Evolutionary conservation across 2,329 filamentous ascomycete species (phyloP), one percentile per base, ranked within the genome.

Genomic region (Aureobasidium sp.): DNA sequence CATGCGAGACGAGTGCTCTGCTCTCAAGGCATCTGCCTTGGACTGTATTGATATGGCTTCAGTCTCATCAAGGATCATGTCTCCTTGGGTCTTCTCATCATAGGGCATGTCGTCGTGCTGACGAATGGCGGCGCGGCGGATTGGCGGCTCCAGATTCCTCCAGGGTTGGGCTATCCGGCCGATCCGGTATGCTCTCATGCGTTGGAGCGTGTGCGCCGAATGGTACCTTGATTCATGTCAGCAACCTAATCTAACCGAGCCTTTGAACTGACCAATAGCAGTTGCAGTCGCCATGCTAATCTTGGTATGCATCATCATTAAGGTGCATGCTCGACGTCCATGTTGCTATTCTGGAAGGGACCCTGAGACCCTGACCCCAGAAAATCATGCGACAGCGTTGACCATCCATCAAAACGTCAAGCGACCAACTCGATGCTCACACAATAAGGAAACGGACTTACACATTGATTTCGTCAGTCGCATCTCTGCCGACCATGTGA

Each of bases 401-500:
- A 29, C 24, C 35, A 40, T 17, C 29, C 7, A 53, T n/a, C 40
- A 53, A 37, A 53, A 27, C 22, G 33, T 53, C 35, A 40, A 37
- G 12, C 49, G 33, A 52, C 49, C 9, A 35, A 39, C 49, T 24
- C 8, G 2, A 11, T 33, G 31, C 19, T 29, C 9, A 2, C 6
- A 9, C 5, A 74, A 96, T 91, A 31, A 95, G 24, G 24, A 24
- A 27, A 44, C 2, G n/a, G 19, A 56, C 70, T 76, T 79, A 84
- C 82, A 78, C 79, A 65, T 80, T 80, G 67, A 84, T 84, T 68
- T 85, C 82, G 68, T 83, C 80, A 22, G 81, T 82, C 27, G 82
- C 81, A 72, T 85, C 82, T 70, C 76, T 77, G 61, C 82, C 82
- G 4, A 84, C 79, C 81, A 84, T 85, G 72, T 99, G 94, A 72